Base-by-base conservation (phyloP, 2,329 filamentous ascomycete genomes). In the Neopestalotiopsis rosae region DNA sequence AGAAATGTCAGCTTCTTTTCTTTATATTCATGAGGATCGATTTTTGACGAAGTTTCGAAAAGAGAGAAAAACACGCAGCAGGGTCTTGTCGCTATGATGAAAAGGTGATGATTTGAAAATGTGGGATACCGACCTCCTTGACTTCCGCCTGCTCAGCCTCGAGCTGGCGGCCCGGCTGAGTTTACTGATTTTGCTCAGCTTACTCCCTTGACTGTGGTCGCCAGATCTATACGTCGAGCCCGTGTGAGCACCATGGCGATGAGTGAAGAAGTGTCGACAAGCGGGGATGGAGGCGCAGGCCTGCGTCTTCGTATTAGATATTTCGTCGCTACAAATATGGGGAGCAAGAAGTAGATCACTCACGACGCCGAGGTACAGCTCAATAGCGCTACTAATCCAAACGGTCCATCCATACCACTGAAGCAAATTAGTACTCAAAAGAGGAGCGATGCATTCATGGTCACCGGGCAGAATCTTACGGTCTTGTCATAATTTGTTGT, bases 331-430 rank as follows among this genome's bases (percentile, higher is more conserved):
- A n/a, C 14, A 32, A 38, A 4, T 28, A 14, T 61, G 34, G 57
- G 14, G 14, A 12, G 45, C 2, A 17, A 42, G 32, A 49, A 20
- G 6, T n/a, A 40, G 4, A 5, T 17, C 4, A 71, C 77, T 72
- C 71, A 79, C 76, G 52, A 82, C 81, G 14, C 80, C 81, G 38
- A 83, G 72, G 65, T 80, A 81, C 4, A 83, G 74, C 74, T 83
- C 81, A 24, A 82, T 65, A 6, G 75, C 74, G 28, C 75, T 75
- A 14, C 75, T 72, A 13, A 81, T 69, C 73, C 78, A 79, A 10
- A 79, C 77, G 10, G 76, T 69, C 63, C 76, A 79, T n/a, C 75
- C 73, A 14, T 76, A 70, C 77, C 80, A 81, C 45, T 62, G 34
- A n/a, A 4, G 9, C 5, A 20, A 7, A 7, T 61, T 5, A 20